Evolutionary conservation across 768 basidiomycete species (phyloP), one percentile per base, ranked within the genome.

Genomic region (Tylopilus sp.): DNA sequence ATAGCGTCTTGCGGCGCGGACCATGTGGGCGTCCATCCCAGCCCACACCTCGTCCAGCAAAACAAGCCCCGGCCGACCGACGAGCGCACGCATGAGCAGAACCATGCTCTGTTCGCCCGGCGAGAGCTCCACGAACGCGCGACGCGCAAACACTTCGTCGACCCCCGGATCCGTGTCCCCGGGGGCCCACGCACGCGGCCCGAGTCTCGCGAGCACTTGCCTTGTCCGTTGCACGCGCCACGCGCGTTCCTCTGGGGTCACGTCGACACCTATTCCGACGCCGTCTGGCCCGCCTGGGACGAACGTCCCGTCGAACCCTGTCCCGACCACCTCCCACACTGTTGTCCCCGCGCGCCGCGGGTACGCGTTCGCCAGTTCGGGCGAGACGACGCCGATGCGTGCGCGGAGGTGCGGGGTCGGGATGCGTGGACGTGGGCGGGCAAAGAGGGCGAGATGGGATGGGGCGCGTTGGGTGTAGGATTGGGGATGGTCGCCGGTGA

Each of bases 401-500:
- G 79, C 74, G 52, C 80, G 81, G 22, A 94, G 77, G 43, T 76
- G 70, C 0, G 86, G 77, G 0, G 92, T 95, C 0, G 96, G 79
- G 43, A 84, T 82, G 3, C 72, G 72, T 12, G 78, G 69, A 7
- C 93, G 85, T 4, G 84, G 85, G 26, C 75, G 74, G 40, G 77
- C 76, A 59, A 91, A 86, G 54, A 92, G 77, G 12, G 65, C 63
- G 17, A 91, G 76, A 24, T 73, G 72, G 52, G 78, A 56, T 68
- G 61, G 51, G 28, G 53, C 53, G 25, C 68, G 67, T 63, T 92
- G 89, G 6, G 85, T 86, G 73, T 88, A 98, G 1, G 96, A 98
- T 56, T 93, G 91, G 0, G 96, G 96, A 68, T 98, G 96, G 65
- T 96, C 93, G 24, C 96, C 96, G 0, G 92, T 92, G 34, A 99